phyloP scores from a whole-genome alignment of 192 early-diverging fungal genomes.

The Entomortierella beljakovae region DNA sequence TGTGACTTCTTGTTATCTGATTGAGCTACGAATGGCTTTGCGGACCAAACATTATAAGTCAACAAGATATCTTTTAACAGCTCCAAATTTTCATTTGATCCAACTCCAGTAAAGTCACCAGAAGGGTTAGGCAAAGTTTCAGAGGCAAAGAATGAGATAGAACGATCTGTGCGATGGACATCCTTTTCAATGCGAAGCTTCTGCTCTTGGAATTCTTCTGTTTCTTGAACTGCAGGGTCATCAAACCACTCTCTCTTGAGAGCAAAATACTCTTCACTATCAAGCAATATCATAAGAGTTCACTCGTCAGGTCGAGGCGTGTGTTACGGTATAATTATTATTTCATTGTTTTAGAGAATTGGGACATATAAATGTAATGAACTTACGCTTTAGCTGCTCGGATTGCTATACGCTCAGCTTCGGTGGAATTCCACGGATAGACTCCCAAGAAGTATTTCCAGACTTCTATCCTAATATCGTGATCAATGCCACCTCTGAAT shows the following conservation, averaged over 20 bases:
- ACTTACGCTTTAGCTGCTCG: conserved; percentile 63
- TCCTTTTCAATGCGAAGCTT: conserved; percentile 92
- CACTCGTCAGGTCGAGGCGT: too few species aligned
- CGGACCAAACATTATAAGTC: conserved; percentile 84
- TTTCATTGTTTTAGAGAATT: too few species aligned
- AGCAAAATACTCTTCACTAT: conserved; percentile 70
- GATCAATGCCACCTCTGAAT: conserved; percentile 84
- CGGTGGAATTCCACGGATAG: conserved; percentile 86
- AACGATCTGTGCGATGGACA: conserved; percentile 95
- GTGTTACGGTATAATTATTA: too few species aligned
- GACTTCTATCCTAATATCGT: conserved; percentile 81
- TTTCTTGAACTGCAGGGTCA: conserved; percentile 64
- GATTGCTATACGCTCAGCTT: conserved; percentile 73
- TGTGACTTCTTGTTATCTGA: neutral
- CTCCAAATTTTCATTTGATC: conserved; percentile 83
- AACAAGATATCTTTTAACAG: conserved; percentile 92
- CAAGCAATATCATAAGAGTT: conserved; percentile 2
- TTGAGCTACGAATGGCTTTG: conserved; percentile 10
- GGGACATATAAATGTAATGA: neutral
- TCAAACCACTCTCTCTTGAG: conserved; percentile 77
- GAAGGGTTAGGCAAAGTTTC: conserved; percentile 68
- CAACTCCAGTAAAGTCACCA: conserved; percentile 56
- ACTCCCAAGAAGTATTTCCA: conserved; percentile 92
- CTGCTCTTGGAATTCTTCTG: conserved; percentile 76
- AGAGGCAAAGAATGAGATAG: conserved; percentile 82